These are phyloP conservation scores for Mortierella alpina DNA, from an alignment of 192 early-diverging fungal genomes.

Conservation along the genomic window DNA sequence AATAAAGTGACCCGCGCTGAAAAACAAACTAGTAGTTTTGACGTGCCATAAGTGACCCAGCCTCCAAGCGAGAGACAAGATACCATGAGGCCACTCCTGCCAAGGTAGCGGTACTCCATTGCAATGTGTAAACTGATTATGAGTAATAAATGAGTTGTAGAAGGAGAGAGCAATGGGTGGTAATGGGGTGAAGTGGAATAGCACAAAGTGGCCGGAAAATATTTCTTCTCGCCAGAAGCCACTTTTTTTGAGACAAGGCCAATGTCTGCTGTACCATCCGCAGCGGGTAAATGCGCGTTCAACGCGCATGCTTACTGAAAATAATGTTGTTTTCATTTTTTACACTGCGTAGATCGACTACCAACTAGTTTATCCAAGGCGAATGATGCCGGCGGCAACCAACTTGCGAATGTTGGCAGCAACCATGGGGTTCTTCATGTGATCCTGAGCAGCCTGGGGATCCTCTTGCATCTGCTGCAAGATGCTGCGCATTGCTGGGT, in stretches of 20 bases:
- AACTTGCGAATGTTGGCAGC: slow-evolving; percentile 96
- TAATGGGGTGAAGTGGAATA: too few relatives aligned
- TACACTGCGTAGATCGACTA: not conserved
- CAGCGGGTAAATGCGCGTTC: slow-evolving; percentile 78
- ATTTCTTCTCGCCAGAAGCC: too few relatives aligned
- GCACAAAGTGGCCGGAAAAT: too few relatives aligned
- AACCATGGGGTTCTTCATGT: slow-evolving; percentile 94
- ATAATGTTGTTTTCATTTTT: slow-evolving; percentile 88
- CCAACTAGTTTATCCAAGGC: slow-evolving; percentile 64
- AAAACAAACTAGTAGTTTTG: not conserved
- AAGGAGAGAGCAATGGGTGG: too few relatives aligned
- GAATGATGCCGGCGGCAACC: slow-evolving; percentile 88
- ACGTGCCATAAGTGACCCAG: slow-evolving; percentile 77
- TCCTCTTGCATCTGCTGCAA: slow-evolving; percentile 98
- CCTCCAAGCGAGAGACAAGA: slow-evolving; percentile 78
- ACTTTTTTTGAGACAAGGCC: too few relatives aligned
- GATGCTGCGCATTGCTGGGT: slow-evolving; percentile 97
- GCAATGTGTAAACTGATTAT: too few relatives aligned
- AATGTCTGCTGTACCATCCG: too few relatives aligned
- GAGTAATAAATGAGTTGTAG: too few relatives aligned
- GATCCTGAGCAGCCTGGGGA: slow-evolving; percentile 91
- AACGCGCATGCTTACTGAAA: slow-evolving; percentile 91
- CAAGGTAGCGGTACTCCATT: slow-evolving; percentile 88
- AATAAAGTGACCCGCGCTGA: too few relatives aligned
- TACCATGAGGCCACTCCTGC: slow-evolving; percentile 81